Base-by-base conservation (phyloP, 768 basidiomycete species). In the Coprinopsis sp. region DNA sequence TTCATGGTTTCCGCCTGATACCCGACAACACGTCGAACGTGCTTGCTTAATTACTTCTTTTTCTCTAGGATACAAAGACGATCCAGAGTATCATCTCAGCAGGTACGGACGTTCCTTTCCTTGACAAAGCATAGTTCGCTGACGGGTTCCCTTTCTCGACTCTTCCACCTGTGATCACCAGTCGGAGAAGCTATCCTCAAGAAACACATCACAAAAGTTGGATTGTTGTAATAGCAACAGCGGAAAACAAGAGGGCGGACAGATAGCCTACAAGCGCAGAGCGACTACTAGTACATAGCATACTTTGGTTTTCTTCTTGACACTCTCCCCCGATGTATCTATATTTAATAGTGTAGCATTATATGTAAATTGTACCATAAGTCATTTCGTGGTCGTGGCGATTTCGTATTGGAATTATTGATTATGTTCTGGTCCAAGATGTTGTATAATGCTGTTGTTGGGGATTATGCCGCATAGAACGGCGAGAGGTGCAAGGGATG, bases 151-250 rank as follows among this genome's bases (percentile, higher is more conserved):
- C 10, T 23, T 19, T 36, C 38, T 14, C 34, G 42, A 7, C 37
- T 8, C 36, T 41, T 27, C 11, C 28, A 23, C 19, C 21, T 34
- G 13, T n/a, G 19, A 38, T 49, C 46, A 45, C 53, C 40, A 84
- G 82, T 84, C 29, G 81, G 79, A 39, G 82, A 84, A 67, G 76
- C 76, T 7, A 81, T 84, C 40, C 77, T 84, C 53, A 75, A 81
- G 50, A 79, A 78, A 52, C 82, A 84, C 60, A 75, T 84, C 44
- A 69, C 73, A 30, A 71, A 76, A 51, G 71, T 76, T 31, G 78
- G 79, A 18, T 67, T 72, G 43, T 62, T 66, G 47, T 72, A 57
- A 58, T 37, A 40, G 34, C 21, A 22, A 24, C 18, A n/a, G n/a
- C n/a, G n/a, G n/a, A n/a, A n/a, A n/a, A n/a, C n/a, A n/a, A n/a